Evolutionary conservation across 805 yeast genomes (phyloP).

Genomic region (Metschnikowia sp.): DNA sequence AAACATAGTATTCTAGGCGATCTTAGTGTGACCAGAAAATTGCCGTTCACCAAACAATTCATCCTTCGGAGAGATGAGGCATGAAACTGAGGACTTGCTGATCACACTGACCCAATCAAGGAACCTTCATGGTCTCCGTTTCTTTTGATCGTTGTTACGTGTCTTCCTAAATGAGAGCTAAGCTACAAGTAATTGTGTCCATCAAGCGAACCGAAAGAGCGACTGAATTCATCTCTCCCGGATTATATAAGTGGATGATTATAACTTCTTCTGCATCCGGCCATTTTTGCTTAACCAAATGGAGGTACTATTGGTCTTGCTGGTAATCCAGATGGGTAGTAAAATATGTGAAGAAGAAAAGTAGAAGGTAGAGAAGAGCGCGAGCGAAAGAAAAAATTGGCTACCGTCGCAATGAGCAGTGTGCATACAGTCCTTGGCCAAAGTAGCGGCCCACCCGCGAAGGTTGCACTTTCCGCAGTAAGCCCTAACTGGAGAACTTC

Average conservation of each 20-base stretch:
- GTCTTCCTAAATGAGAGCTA: too few relatives aligned
- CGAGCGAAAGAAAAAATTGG: not conserved
- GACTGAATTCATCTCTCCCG: slow-evolving; percentile 17
- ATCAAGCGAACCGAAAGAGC: slow-evolving; percentile 42
- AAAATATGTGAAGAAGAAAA: slow-evolving; percentile 19
- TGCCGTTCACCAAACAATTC: too few relatives aligned
- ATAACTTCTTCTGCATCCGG: slow-evolving; percentile 40
- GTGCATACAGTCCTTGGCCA: not conserved
- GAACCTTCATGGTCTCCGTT: too few relatives aligned
- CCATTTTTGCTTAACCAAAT: slow-evolving; percentile 48
- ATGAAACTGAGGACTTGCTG: too few relatives aligned
- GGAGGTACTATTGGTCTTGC: slow-evolving; percentile 38
- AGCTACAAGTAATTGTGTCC: slow-evolving; percentile 27
- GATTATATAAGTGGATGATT: slow-evolving; percentile 35
- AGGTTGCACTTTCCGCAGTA: too few relatives aligned
- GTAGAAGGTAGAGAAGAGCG: not conserved
- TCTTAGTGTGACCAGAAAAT: too few relatives aligned
- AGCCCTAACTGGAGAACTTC: not conserved
- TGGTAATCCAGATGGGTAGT: slow-evolving; percentile 42
- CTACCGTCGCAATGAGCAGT: not conserved
- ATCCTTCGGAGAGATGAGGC: too few relatives aligned
- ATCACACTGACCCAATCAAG: too few relatives aligned
- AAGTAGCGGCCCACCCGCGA: too few relatives aligned
- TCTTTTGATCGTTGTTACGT: too few relatives aligned
- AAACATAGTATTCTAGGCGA: too few relatives aligned